Evolutionary conservation across 1,139 yeast genomes (phyloP), one percentile per base, ranked within the genome.

Genomic region (Komagataea norvegica): DNA sequence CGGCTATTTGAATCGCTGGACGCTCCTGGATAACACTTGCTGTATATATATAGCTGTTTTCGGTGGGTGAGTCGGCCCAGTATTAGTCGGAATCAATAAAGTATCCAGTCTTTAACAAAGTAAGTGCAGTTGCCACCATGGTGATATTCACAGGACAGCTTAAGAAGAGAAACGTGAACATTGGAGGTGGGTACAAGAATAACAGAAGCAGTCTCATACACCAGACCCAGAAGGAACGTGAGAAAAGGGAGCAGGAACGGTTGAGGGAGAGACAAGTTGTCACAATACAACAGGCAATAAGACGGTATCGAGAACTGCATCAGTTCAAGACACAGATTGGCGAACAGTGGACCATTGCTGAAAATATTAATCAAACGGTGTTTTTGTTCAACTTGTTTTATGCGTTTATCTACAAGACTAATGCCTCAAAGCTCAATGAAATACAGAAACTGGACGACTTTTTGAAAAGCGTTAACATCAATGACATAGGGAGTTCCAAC

Each of bases 81-180:
- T n/a, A n/a, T n/a, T n/a, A n/a, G n/a, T n/a, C n/a, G n/a, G n/a
- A n/a, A n/a, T n/a, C n/a, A n/a, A n/a, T n/a, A n/a, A n/a, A n/a
- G n/a, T n/a, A n/a, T n/a, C n/a, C n/a, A n/a, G n/a, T n/a, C 8
- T 18, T 10, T 28, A 10, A 16, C n/a, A 28, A 10, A n/a, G 13
- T 18, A 18, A 21, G 24, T 21, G 24, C 24, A 21, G 24, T 21
- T 21, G 22, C 31, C 22, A 27, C 11, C 27, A 31, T 62, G 62
- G 39, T 62, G 25, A 79, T 81, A 60, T 83, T 83, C 60, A 77
- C 79, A 5, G 93, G 93, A 2, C 74, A 72, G 41, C 70, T 70
- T 8, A 70, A 68, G 48, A 72, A 74, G 47, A 65, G 96, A 41
- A 74, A 71, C 28, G 81, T 89, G 46, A 88, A 89, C 56, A 66